phyloP scores from a whole-genome alignment of 768 basidiomycete genomes.

The Leccinum rimulosum region DNA sequence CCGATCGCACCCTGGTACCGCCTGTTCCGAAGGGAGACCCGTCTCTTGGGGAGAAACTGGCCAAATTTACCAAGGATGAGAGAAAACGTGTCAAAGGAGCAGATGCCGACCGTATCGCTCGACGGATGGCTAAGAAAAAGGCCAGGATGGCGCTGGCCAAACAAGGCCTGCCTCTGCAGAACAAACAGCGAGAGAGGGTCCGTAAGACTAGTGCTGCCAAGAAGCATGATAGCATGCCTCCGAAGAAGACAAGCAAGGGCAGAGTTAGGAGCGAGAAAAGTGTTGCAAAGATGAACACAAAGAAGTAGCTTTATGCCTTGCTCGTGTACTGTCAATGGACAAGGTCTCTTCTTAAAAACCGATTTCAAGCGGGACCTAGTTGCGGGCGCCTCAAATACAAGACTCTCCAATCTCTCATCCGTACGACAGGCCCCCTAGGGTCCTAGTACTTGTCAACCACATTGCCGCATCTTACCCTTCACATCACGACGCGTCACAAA shows the following conservation, averaged over 20 bases:
- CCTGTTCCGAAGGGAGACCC: slow-evolving; percentile 76
- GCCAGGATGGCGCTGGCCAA: slow-evolving; percentile 52
- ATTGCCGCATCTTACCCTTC: too few species aligned
- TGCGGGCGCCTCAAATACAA: too few species aligned
- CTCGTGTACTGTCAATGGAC: not conserved
- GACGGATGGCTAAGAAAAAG: slow-evolving; percentile 90
- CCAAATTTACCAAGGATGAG: slow-evolving; percentile 77
- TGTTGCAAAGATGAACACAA: slow-evolving; percentile 51
- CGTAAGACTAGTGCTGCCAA: slow-evolving; percentile 38
- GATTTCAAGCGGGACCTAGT: too few species aligned
- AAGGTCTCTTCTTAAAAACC: too few species aligned
- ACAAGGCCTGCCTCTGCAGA: slow-evolving; percentile 35
- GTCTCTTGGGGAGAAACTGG: slow-evolving; percentile 72
- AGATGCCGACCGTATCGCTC: slow-evolving; percentile 77
- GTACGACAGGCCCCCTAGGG: too few species aligned
- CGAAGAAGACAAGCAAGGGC: slow-evolving; percentile 37
- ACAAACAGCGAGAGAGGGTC: slow-evolving; percentile 47
- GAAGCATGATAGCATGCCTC: slow-evolving; percentile 13
- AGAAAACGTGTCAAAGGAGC: slow-evolving; percentile 79
- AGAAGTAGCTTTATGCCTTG: slow-evolving; percentile 40
- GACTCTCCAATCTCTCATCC: too few species aligned
- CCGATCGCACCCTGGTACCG: slow-evolving; percentile 7
- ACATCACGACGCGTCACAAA: too few species aligned
- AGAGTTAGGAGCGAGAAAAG: slow-evolving; percentile 56
- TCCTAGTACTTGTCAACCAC: too few species aligned